A percentile compares a stretch with the other conserved stretches of the same genome.
Conservation (phyloP, 805 yeast species). For the Candida takata region DNA sequence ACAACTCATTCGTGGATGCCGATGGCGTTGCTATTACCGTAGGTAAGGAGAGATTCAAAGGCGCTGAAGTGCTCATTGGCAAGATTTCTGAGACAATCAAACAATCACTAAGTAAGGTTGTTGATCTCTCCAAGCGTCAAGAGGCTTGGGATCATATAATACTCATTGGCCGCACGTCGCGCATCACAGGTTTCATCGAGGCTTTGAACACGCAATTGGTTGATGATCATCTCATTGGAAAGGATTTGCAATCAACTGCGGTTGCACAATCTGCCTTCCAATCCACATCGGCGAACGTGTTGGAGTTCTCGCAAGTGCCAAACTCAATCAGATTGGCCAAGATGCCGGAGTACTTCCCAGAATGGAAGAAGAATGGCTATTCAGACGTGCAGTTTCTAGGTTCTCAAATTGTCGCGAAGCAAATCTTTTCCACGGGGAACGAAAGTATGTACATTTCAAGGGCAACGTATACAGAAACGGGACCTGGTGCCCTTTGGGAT, state of each 20-base stretch:
- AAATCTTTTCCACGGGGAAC: conserved; percentile 59
- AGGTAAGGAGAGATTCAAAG: conserved; percentile 90
- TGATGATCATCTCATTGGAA: conserved; percentile 44
- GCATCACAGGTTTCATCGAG: conserved; percentile 70
- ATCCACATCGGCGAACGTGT: conserved; percentile 13
- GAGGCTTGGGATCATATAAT: conserved; percentile 81
- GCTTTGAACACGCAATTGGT: conserved; percentile 54
- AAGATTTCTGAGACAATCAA: conserved; percentile 49
- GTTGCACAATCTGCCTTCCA: conserved; percentile 25
- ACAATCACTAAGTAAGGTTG: conserved; percentile 45
- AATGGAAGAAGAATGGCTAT: conserved; percentile 81
- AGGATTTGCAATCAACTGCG: conserved; percentile 22
- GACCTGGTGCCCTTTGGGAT: conserved; percentile 83
- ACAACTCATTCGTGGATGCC: conserved; percentile 62
- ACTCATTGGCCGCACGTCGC: conserved; percentile 70
- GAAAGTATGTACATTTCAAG: conserved; percentile 58
- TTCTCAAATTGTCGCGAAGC: conserved; percentile 81
- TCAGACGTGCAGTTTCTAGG: conserved; percentile 78
- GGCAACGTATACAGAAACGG: conserved; percentile 67
- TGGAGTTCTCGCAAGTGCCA: conserved; percentile 63
- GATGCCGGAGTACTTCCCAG: conserved; percentile 88
- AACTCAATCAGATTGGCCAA: conserved; percentile 60
- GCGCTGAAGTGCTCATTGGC: conserved; percentile 54
- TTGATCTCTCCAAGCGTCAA: conserved; percentile 65
- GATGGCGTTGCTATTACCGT: conserved; percentile 50